Evolutionary conservation across 2,329 filamentous ascomycete species (phyloP), one percentile per base, ranked within the genome.

Genomic region (Didymella arachidicola): DNA sequence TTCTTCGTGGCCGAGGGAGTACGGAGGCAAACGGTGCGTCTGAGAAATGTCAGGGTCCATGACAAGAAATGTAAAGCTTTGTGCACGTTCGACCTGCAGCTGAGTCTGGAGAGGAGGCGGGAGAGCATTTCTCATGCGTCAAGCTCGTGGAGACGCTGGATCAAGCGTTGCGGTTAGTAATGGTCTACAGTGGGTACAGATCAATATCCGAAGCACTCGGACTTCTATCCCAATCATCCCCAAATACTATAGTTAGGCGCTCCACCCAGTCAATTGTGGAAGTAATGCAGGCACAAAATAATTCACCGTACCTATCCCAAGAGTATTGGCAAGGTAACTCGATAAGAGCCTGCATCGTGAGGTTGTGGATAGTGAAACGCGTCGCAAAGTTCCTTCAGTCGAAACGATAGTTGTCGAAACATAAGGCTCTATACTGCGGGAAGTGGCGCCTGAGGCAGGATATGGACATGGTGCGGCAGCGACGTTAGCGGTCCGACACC

Each of bases 171-270:
- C 46, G 51, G 57, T 52, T 55, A 60, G 57, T 43, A 43, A 29
- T 53, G 52, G 57, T 51, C 43, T 48, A 48, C 42, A 44, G 57
- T 60, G 57, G 57, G 52, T 60, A 60, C 57, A 60, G n/a, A 42
- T 46, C 51, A 60, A 60, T 60, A 60, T 60, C 57, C 57, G 57
- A 60, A 52, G 51, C 46, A 52, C 22, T 51, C 57, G 51, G 57
- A 52, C 46, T 36, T 55, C 16, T 27, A 45, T 51, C 51, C 51
- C 32, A 43, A 38, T 25, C 19, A 42, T 43, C 47, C 32, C 32
- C 32, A 18, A 36, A 19, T 39, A 12, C 26, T 60, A 43, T 52
- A 12, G 51, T 54, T 59, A 56, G 52, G 57, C 51, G 57, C 51
- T 60, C 57, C 57, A 60, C 57, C 51, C 42, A 52, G 52, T 56